A percentile compares a stretch with the other conserved stretches of the same genome.
Conservation (phyloP, 306 rosid genomes). For the Dicorynia guianensis region DNA sequence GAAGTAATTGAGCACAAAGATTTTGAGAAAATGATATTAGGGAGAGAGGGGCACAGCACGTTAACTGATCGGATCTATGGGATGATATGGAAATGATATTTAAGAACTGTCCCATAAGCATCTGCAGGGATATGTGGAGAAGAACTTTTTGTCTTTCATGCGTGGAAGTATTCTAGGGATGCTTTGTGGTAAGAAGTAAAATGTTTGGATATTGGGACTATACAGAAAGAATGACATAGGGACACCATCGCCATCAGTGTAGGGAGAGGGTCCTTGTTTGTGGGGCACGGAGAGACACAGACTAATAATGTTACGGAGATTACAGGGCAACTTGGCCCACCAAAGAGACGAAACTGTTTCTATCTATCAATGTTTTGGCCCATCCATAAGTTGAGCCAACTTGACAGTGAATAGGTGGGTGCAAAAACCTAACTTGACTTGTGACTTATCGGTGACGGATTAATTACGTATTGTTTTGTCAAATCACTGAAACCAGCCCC, state of each 20-base stretch:
- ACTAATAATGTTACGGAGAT: background rate
- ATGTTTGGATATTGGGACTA: conserved; percentile 26
- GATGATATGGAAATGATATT: conserved; percentile 27
- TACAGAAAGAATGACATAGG: background rate
- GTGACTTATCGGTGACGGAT: too few species aligned
- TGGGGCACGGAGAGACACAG: background rate
- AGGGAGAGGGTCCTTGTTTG: conserved; percentile 6
- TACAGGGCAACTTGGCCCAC: background rate
- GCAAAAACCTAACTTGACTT: too few species aligned
- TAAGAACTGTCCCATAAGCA: conserved; percentile 32
- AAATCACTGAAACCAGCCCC: too few species aligned
- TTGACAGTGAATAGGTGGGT: too few species aligned
- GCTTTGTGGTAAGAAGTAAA: conserved; percentile 48
- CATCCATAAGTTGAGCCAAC: too few species aligned
- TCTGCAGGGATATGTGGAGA: conserved; percentile 47
- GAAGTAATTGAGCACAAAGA: too few species aligned
- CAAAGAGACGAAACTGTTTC: background rate
- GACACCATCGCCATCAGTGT: background rate
- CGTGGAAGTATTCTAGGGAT: conserved; percentile 9
- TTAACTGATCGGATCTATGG: background rate
- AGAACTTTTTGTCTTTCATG: conserved; percentile 46
- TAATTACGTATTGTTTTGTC: too few species aligned
- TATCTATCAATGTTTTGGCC: too few species aligned
- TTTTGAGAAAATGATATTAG: too few species aligned
- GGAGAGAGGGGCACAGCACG: background rate